Base-by-base conservation (phyloP, 2,329 filamentous ascomycete genomes). In the Chrysosporium keratinophilum region DNA sequence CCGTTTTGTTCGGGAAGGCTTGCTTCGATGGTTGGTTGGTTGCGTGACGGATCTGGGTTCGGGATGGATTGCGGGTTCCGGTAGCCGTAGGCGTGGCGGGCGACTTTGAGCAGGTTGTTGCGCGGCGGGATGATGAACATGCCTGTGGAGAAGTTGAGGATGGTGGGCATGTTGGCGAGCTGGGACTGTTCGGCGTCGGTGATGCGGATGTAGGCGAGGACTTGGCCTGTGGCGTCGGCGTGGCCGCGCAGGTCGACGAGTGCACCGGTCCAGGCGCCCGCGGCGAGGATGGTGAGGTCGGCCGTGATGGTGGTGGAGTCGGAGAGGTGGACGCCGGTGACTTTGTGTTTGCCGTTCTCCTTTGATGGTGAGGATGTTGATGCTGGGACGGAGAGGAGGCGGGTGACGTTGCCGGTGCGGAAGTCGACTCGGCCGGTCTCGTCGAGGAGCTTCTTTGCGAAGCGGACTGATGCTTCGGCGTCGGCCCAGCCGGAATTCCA, bases 181-280 rank as follows among this genome's bases (percentile, higher is more conserved):
- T 69, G 68, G 14, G 74, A 73, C 69, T 90, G 82, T 69, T 96
- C 90, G 4, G 79, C 78, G 14, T 80, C 72, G 0, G 82, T 85
- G 61, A 97, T 78, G 58, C 81, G 76, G 59, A 95, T 73, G 71
- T 94, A 96, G 11, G 79, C 85, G 23, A 97, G 66, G 0, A 81
- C 79, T 63, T 97, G 91, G 12, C 88, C 91, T 0, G 88, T 95
- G 1, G 90, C 86, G 58, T 85, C 79, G 39, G 83, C 83, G 43
- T 86, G 80, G 23, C 88, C 87, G 45, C 83, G 76, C 0, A 96
- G 74, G 67, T 95, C 86, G 54, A 96, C 72, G 19, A 96, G 76
- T 1, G 79, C 77, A 1, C 83, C 80, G 1, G 87, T 88, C 90
- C 91, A 97, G 3, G 91, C 89, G 14, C 91, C 91, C 0, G 89